Evolutionary conservation across 2,329 filamentous ascomycete species (phyloP).

Genomic region (Blastomyces percursus): DNA sequence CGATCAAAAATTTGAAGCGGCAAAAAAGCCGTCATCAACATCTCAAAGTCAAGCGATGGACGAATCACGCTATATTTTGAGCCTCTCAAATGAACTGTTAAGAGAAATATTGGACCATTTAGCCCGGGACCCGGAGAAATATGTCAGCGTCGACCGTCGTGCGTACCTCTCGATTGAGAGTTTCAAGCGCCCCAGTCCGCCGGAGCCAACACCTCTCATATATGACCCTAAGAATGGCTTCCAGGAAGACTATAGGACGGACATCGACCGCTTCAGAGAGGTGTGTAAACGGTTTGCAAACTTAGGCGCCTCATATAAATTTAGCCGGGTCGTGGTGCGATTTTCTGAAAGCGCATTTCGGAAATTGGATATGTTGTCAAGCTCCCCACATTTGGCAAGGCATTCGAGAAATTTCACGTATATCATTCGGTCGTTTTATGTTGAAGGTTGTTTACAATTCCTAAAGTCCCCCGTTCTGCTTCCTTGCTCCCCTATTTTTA

Average conservation of each 20-base stretch:
- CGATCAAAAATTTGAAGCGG: slow-evolving; percentile 8
- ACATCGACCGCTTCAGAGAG: slow-evolving; percentile 30
- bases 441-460: slow-evolving; percentile 31
- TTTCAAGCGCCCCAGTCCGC: slow-evolving; percentile 37
- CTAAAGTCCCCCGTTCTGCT: not conserved
- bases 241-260: slow-evolving; percentile 13
- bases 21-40: slow-evolving; percentile 8
- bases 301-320: slow-evolving; percentile 40
- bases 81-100: slow-evolving; percentile 39
- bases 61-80: slow-evolving; percentile 14
- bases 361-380: slow-evolving; percentile 40
- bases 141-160: slow-evolving; percentile 41
- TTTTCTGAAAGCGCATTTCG: slow-evolving; percentile 39
- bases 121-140: slow-evolving; percentile 42
- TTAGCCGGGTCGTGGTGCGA: slow-evolving; percentile 41
- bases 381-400: slow-evolving; percentile 36
- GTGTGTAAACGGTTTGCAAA: slow-evolving; percentile 39
- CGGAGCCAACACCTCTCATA: slow-evolving; percentile 15
- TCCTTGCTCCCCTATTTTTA: not conserved
- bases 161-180: slow-evolving; percentile 46
- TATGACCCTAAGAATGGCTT: slow-evolving; percentile 10
- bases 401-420: slow-evolving; percentile 46
- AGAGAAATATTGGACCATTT: slow-evolving; percentile 43
- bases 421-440: slow-evolving; percentile 45
- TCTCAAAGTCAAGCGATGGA: slow-evolving; percentile 13